Conservation (phyloP, 2,329 filamentous ascomycete genomes). For the Paraconiothyrium sp. region DNA sequence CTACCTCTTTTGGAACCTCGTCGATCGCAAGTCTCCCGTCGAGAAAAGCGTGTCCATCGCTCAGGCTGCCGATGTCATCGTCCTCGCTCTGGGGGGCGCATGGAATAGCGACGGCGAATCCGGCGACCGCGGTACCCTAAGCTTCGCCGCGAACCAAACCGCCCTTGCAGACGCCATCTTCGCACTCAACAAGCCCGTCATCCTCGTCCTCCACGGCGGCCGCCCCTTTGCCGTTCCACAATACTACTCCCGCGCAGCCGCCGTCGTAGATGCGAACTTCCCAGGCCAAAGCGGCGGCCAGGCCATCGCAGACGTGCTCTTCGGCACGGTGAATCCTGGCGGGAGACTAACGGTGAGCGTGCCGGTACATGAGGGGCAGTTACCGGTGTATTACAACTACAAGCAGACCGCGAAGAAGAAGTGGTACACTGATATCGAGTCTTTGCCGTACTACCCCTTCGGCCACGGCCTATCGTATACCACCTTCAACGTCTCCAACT, state of each 20-base stretch:
- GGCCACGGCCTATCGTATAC: conserved; percentile 73
- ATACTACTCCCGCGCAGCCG: conserved; percentile 51
- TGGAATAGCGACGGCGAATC: conserved; percentile 59
- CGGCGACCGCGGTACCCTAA: conserved; percentile 53
- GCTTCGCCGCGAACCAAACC: conserved; percentile 52
- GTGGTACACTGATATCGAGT: conserved; percentile 62
- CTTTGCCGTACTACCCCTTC: conserved; percentile 65
- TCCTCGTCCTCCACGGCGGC: conserved; percentile 55
- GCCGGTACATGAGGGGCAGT: conserved; percentile 65
- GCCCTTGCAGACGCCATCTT: conserved; percentile 51
- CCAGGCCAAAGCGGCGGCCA: conserved; percentile 79
- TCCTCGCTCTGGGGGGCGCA: conserved; percentile 54
- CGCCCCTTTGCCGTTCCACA: conserved; percentile 54
- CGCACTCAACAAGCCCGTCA: conserved; percentile 52
- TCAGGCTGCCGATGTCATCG: conserved; percentile 48
- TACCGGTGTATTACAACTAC: conserved; percentile 74
- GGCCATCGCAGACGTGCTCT: conserved; percentile 76
- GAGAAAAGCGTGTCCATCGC: conserved; percentile 51
- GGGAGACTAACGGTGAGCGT: conserved; percentile 76
- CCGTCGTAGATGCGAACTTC: conserved; percentile 54
- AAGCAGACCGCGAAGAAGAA: conserved; percentile 67
- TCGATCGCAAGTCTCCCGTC: conserved; percentile 45
- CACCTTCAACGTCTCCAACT: conserved; percentile 58
- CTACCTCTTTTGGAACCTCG: conserved; percentile 58
- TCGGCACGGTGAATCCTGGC: conserved; percentile 74